These are phyloP conservation scores for Colletotrichum phormii DNA, from an alignment of 2,329 filamentous ascomycete genomes.

Conservation along the genomic window DNA sequence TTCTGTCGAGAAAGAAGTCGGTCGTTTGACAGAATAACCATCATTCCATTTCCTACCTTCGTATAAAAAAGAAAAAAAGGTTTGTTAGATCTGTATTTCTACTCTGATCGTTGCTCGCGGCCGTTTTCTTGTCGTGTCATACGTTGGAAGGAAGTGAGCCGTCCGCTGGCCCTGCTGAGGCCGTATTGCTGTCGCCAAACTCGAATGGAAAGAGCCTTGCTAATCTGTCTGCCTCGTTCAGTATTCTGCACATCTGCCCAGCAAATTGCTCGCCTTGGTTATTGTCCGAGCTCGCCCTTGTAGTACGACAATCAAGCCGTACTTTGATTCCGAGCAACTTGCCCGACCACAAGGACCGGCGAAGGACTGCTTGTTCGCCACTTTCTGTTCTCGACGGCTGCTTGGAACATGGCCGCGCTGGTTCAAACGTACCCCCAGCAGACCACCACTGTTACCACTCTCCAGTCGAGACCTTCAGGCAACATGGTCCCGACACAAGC, in stretches of 20 bases:
- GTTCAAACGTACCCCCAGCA: slow-evolving; percentile 85
- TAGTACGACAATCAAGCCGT: background rate
- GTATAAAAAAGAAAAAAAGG: slow-evolving; percentile 24
- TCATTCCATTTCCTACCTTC: slow-evolving; percentile 17
- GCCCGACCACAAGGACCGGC: slow-evolving; percentile 5
- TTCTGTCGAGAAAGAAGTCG: slow-evolving; percentile 32
- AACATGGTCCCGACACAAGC: slow-evolving; percentile 65
- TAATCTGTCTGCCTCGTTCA: slow-evolving; percentile 9
- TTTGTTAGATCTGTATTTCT: background rate
- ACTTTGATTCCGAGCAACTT: background rate
- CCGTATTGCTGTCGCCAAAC: background rate
- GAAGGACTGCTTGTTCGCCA: slow-evolving; percentile 18
- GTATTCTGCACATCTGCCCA: slow-evolving; percentile 1
- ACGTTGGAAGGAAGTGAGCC: background rate
- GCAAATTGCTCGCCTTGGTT: background rate
- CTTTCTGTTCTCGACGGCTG: slow-evolving; percentile 5
- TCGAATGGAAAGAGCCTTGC: background rate
- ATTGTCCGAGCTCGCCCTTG: background rate
- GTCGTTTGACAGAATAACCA: slow-evolving; percentile 5
- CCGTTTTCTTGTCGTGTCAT: background rate
- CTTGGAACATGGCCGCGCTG: slow-evolving; percentile 80
- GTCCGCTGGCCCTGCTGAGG: background rate
- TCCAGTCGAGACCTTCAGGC: slow-evolving; percentile 78
- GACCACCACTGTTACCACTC: slow-evolving; percentile 78
- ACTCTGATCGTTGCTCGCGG: background rate